Evolutionary conservation across 2,329 filamentous ascomycete species (phyloP), one percentile per base, ranked within the genome.

Genomic region (Verticillium nubilum): DNA sequence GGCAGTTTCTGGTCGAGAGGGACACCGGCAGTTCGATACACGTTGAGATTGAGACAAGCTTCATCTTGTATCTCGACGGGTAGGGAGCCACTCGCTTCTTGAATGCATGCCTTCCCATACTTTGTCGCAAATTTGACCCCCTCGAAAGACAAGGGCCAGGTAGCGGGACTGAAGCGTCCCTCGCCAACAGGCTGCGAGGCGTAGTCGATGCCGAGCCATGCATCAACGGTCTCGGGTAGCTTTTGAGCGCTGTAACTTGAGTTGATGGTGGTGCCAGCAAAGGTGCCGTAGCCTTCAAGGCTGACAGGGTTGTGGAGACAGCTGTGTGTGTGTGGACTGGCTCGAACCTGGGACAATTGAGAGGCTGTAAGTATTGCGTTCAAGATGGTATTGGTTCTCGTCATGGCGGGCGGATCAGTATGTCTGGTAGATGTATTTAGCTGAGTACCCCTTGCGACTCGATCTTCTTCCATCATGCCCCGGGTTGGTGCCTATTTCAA

Each of bases 121-220:
- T 60, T 37, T 0, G 67, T 68, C 3, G 78, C 78, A 2, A 68
- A 61, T 60, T 70, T 75, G 9, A 73, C 67, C 0, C 76, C 78
- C 1, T 73, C 67, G 54, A 81, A 79, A 1, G 70, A 63, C 4
- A 63, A 62, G 0, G 79, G 78, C 72, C 72, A 76, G 25, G 72
- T 68, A 19, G 78, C 69, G 0, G 75, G 70, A 13, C 66, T 67
- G 59, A 81, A 80, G 7, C 79, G 75, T 15, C 67, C 62, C 3
- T 74, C 67, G 6, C 73, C 76, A 1, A 73, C 72, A 0, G 76
- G 77, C 27, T 76, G 74, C 1, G 68, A 66, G 0, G 78, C 72
- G 54, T 79, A 81, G 63, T 79, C 75, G 33, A 81, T 73, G 3
- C 77, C 77, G 6, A 81, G 67, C 78, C 78, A 81, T 0, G 78